Base-by-base conservation (phyloP, 2,329 filamentous ascomycete genomes). In the Fusarium scirpi region DNA sequence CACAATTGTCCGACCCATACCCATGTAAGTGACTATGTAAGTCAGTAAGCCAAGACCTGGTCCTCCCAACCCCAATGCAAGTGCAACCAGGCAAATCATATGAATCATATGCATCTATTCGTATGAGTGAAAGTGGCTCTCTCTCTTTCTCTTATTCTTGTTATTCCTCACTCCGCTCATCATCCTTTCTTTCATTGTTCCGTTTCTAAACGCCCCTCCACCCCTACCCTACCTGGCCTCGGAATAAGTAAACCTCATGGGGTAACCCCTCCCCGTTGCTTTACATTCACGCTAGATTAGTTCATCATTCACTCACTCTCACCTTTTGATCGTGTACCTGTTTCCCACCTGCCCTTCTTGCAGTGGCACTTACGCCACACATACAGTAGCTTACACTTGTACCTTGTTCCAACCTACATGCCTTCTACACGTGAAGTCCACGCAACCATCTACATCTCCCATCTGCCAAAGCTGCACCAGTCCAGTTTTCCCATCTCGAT, bases 221-320 rank as follows among this genome's bases (percentile, higher is more conserved):
- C 62, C 34, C 34, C 34, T 38, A 38, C 34, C 34, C 34, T 38
- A 38, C 34, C 34, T 38, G 34, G 58, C 52, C 61, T 65, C 62
- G 61, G 61, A 52, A 65, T 65, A 52, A 58, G 63, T 71, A 61
- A 55, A 69, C 67, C 62, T 71, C 67, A 70, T 70, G 54, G 63
- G 69, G 67, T 53, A 71, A 71, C 68, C 68, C 68, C 68, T 70
- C 67, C 67, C 67, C 67, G 68, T 71, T 27, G 24, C 13, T 53
- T 43, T 43, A 38, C 49, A 53, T 53, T 43, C 62, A 65, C 63
- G 58, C 67, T 71, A 70, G 20, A 65, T 46, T 44, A 56, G 49
- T 67, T 56, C 57, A 29, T 32, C 55, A 43, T 22, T 52, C 34
- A 6, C 16, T 63, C 51, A 58, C 30, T 47, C 45, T 59, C 41